These are phyloP conservation scores for Cyclocybe aegerita DNA, from an alignment of 768 basidiomycete genomes.

Conservation along the genomic window DNA sequence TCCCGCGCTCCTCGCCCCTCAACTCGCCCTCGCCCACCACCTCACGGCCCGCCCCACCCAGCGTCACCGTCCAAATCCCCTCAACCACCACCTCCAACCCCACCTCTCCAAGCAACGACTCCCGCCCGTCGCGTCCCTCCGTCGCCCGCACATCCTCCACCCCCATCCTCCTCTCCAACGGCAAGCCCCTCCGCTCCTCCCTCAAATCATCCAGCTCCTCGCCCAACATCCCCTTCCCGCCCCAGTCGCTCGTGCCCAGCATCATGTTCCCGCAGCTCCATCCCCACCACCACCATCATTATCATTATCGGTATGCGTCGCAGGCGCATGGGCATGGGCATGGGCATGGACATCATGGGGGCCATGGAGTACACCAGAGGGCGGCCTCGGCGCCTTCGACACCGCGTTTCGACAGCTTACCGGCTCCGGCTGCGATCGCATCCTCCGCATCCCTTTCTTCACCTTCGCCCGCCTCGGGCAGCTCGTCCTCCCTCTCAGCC, in stretches of 20 bases:
- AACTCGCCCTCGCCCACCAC: slow-evolving; percentile 17
- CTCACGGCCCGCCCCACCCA: too few relatives aligned
- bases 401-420: too few relatives aligned
- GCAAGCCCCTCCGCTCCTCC: slow-evolving; percentile 85
- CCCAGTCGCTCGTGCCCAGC: slow-evolving; percentile 26
- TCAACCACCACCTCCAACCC: slow-evolving; percentile 19
- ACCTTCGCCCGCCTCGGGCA: too few relatives aligned
- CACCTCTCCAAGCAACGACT: too few relatives aligned
- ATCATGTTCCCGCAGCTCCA: slow-evolving; percentile 23
- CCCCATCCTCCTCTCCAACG: slow-evolving; percentile 58
- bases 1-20: slow-evolving; percentile 37
- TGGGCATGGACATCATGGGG: too few relatives aligned
- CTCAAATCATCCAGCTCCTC: slow-evolving; percentile 65
- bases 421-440: too few relatives aligned
- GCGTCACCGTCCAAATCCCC: not conserved
- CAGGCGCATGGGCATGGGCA: too few relatives aligned
- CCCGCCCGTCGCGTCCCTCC: too few relatives aligned
- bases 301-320: too few relatives aligned
- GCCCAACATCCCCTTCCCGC: slow-evolving; percentile 42
- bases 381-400: too few relatives aligned
- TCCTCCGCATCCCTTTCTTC: too few relatives aligned
- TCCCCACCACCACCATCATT: slow-evolving; percentile 8
- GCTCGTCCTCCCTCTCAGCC: too few relatives aligned
- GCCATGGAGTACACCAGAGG: slow-evolving; percentile 38
- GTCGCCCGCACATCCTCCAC: slow-evolving; percentile 36